Evolutionary conservation across 1,284 basidiomycete genomes (phyloP), one percentile per base, ranked within the genome.

Genomic region (Vanrija sp.): DNA sequence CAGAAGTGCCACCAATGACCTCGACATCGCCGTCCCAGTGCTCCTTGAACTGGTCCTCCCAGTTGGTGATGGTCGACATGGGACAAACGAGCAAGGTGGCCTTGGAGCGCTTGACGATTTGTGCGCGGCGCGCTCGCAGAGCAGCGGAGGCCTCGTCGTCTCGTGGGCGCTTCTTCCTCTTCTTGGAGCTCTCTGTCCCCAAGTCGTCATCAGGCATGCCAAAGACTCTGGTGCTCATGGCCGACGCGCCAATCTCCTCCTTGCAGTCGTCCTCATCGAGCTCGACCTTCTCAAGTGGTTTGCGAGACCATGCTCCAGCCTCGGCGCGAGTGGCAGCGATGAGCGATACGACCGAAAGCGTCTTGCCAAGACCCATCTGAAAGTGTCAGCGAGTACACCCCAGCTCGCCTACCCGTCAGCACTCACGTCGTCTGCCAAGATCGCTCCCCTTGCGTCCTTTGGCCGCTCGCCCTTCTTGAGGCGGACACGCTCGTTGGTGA

Each of bases 331-430:
- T 98, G 19, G 87, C 83, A 4, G 92, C 93, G 50, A 99, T 88
- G 48, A 98, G 81, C 4, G 95, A 88, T 35, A 84, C 81, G 37
- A 97, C 86, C 25, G 93, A 91, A 50, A 98, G 92, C 0, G 96
- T 98, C 78, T 98, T 98, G 24, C 96, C 96, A 14, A 99, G 83
- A 64, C 96, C 96, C 94, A 98, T 95, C 89, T 93, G 41, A 46
- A 41, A 45, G 52, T 37, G 57, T 71, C 55, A 68, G 65, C 50
- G 19, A 20, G 14, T 24, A 27, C 44, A 46, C 4, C 37, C 16
- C 8, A 6, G 4, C 15, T 24, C 25, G 4, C 24, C 24, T 5
- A 4, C 24, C 9, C 31, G 31, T 31, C 12, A 14, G 31, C 31
- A 82, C 88, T 67, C 76, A 92, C 90, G 79, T 94, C 91, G 75